Conservation (phyloP, 306 rosid genomes). For the Lablab purpureus region DNA sequence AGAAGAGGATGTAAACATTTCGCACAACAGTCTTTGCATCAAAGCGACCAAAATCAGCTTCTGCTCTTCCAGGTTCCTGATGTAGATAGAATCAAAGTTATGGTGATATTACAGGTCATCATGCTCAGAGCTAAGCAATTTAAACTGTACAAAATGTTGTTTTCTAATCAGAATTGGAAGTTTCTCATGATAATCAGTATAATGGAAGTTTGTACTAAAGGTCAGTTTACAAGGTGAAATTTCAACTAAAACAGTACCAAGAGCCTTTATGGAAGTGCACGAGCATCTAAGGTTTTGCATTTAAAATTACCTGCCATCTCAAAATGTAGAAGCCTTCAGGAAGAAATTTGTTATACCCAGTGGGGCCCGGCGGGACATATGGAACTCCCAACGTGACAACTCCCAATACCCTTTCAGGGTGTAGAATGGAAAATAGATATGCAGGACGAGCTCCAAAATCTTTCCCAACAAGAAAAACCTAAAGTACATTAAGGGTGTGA, state of each 20-base stretch:
- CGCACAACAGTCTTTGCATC: slow-evolving; percentile 72
- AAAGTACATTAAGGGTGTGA: background rate
- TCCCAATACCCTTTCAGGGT: slow-evolving; percentile 79
- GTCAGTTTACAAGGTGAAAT: background rate
- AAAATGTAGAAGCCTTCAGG: slow-evolving; percentile 85
- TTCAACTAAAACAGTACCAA: background rate
- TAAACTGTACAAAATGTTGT: background rate
- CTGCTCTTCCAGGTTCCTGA: slow-evolving; percentile 86
- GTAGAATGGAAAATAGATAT: slow-evolving; percentile 57
- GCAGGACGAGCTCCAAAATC: slow-evolving; percentile 78
- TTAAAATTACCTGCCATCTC: slow-evolving; percentile 68
- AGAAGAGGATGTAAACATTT: slow-evolving; percentile 79
- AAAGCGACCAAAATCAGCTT: slow-evolving; percentile 84
- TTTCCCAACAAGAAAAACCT: slow-evolving; percentile 79
- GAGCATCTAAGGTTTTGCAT: background rate
- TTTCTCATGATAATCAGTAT: background rate
- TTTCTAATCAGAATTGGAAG: background rate
- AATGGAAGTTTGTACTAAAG: background rate
- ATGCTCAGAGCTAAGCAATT: background rate
- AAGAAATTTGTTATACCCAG: slow-evolving; percentile 28
- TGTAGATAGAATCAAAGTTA: slow-evolving; percentile 30
- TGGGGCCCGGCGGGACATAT: slow-evolving; percentile 56
- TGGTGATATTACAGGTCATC: background rate
- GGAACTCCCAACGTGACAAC: slow-evolving; percentile 78
- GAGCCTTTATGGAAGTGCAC: background rate